Evolutionary conservation across 1,284 basidiomycete genomes (phyloP), one percentile per base, ranked within the genome.

Genomic region (Volvariella volvacea): DNA sequence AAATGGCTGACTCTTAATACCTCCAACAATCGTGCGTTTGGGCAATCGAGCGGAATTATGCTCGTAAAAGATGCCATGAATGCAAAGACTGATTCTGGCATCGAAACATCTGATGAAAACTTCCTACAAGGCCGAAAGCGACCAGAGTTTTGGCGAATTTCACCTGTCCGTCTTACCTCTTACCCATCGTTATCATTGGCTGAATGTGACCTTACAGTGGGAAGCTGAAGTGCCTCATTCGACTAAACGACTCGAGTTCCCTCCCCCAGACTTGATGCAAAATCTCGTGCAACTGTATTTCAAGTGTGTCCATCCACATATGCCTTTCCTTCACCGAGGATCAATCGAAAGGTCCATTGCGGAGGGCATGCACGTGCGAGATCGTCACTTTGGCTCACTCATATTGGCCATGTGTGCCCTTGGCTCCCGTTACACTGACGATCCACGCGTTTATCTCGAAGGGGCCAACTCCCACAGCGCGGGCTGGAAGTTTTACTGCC

Each of bases 401-500:
- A 66, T 82, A 33, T 61, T 87, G 4, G 58, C 80, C 25, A 68
- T 87, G 0, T 82, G 83, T 52, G 82, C 84, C 7, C 62, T 82
- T 33, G 84, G 74, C 4, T 70, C 80, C 1, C 68, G 78, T 30
- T 80, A 68, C 51, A 70, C 76, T 8, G 64, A 78, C 45, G 86
- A 91, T 59, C 70, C 75, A 0, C 65, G 83, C 12, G 78, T 86
- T 1, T 60, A 79, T 50, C 62, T 69, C 3, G 63, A 70, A 10
- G 21, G 14, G 17, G 25, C 12, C 12, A 19, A 54, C 7, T 52
- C 62, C 17, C 71, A 76, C 43, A 80, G 80, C 1, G 66, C 71
- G 3, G 86, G 86, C 0, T 88, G 83, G 82, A 74, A 74, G 44
- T 88, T 76, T 61, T 78, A 85, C 47, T 61, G 63, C 14, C 78